These are phyloP conservation scores for Solanum aculeatissimum DNA, from an alignment of 305 asterid species.

Conservation along the genomic window DNA sequence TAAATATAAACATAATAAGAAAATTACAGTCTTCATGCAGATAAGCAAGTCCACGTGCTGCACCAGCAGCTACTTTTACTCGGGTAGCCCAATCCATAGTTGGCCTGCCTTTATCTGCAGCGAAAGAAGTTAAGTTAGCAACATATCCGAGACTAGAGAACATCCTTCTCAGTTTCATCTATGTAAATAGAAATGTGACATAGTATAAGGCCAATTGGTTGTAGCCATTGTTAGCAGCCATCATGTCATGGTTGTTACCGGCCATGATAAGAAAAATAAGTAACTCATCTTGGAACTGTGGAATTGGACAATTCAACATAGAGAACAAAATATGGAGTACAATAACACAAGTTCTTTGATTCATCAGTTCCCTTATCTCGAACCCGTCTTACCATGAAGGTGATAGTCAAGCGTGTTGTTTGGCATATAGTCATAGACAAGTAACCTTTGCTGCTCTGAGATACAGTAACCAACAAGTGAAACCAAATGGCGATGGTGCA, in stretches of 20 bases:
- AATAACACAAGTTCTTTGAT: neutral
- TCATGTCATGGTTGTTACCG: neutral
- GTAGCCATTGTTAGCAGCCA: neutral
- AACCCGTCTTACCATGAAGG: slow-evolving; percentile 51
- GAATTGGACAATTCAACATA: neutral
- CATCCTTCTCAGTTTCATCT: neutral
- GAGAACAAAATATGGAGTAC: neutral
- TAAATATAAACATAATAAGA: neutral
- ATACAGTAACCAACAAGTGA: slow-evolving; percentile 87
- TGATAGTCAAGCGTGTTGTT: slow-evolving; percentile 74
- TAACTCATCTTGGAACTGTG: neutral
- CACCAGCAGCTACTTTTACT: slow-evolving; percentile 78
- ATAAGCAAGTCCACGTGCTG: slow-evolving; percentile 87
- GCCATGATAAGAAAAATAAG: neutral
- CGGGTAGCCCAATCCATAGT: slow-evolving; percentile 75
- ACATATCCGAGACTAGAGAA: neutral
- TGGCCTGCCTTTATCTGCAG: slow-evolving; percentile 34
- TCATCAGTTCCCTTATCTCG: neutral
- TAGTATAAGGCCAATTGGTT: neutral
- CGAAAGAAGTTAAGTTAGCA: neutral
- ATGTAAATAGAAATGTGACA: neutral
- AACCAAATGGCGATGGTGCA: slow-evolving; percentile 83
- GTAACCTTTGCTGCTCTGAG: slow-evolving; percentile 59
- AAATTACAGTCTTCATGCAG: slow-evolving; percentile 87
- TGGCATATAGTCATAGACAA: slow-evolving; percentile 74